phyloP scores from a whole-genome alignment of 176 grass and related monocot species.

The Thalia dealbata region DNA sequence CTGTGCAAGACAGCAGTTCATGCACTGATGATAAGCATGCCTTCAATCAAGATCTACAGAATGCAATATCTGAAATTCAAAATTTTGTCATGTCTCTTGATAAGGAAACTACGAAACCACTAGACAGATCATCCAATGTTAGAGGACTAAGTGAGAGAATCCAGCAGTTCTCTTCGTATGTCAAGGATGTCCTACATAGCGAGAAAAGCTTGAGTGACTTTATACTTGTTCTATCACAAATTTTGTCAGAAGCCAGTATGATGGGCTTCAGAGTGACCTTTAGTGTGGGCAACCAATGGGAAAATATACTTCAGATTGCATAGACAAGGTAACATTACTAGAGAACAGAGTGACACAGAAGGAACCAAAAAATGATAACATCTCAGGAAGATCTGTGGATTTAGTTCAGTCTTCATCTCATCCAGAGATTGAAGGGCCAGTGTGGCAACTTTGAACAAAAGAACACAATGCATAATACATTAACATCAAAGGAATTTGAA shows the following conservation, averaged over 20 bases:
- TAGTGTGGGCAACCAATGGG: conserved; percentile 44
- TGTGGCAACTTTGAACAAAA: conserved; percentile 1
- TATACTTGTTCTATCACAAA: conserved; percentile 39
- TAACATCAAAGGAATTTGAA: conserved; percentile 2
- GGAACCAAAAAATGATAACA: background rate
- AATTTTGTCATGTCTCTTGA: conserved; percentile 66
- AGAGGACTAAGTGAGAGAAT: conserved; percentile 52
- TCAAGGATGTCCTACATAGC: conserved; percentile 48
- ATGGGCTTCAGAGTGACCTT: conserved; percentile 43
- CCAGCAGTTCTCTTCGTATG: conserved; percentile 45
- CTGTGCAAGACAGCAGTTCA: conserved; percentile 24
- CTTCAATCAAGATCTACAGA: conserved; percentile 46
- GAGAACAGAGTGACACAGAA: conserved; percentile 11
- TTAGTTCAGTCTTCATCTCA: conserved; percentile 6
- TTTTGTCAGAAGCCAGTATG: conserved; percentile 64
- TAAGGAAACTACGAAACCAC: conserved; percentile 50
- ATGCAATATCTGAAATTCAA: conserved; percentile 67
- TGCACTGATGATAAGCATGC: conserved; percentile 24
- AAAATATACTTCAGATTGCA: conserved; percentile 70
- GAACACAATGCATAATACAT: background rate
- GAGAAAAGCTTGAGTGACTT: conserved; percentile 43
- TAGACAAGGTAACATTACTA: conserved; percentile 22
- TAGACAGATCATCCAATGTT: conserved; percentile 46
- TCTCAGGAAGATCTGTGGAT: background rate
- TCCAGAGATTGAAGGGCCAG: conserved; percentile 15